Evolutionary conservation across 2,329 filamentous ascomycete genomes (phyloP), one percentile per base, ranked within the genome.

Genomic region (Neophaeococcomyces aloes): DNA sequence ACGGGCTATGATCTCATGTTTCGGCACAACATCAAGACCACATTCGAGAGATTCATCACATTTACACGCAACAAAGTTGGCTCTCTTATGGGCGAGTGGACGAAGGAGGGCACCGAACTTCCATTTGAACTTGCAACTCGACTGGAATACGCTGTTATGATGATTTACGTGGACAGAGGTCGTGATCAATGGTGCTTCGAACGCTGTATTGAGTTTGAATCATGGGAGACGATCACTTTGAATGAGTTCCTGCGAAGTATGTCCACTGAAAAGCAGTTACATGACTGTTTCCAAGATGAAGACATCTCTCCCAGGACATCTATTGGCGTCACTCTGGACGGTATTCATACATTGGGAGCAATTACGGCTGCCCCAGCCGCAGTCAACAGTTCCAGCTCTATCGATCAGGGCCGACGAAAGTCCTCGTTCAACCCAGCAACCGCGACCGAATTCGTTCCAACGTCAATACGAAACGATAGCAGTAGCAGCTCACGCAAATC

Each of bases 1-100:
- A 30, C 36, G 2, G 51, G 53, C 7, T 44, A 19, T 15, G 41
- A 44, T 27, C 23, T 44, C 15, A 44, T 44, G 33, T 29, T 15
- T 7, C n/a, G 3, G 3, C 18, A 38, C 8, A 11, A 38, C 10
- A 23, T 17, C 13, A 7, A 17, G 14, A 37, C 33, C 2, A 29
- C 17, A 3, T 44, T 37, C 23, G 33, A 44, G 30, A 17, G 30
- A 6, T 44, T 31, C 23, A n/a, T 44, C 15, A n/a, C 30, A 2
- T 31, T 44, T 23, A 38, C n/a, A 23, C 41, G 41, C n/a, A 38
- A 44, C 17, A 38, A 30, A 3, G n/a, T 44, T n/a, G 41, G 41
- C 17, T 44, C 38, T 21, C 33, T 27, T 3, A 38, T 38, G 5
- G 27, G 15, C 13, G 25, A 38, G 32, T 44, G 34, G 33, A 44